Conservation (phyloP, 2,329 filamentous ascomycete genomes). For the Arthrobotrys sphaeroides region DNA sequence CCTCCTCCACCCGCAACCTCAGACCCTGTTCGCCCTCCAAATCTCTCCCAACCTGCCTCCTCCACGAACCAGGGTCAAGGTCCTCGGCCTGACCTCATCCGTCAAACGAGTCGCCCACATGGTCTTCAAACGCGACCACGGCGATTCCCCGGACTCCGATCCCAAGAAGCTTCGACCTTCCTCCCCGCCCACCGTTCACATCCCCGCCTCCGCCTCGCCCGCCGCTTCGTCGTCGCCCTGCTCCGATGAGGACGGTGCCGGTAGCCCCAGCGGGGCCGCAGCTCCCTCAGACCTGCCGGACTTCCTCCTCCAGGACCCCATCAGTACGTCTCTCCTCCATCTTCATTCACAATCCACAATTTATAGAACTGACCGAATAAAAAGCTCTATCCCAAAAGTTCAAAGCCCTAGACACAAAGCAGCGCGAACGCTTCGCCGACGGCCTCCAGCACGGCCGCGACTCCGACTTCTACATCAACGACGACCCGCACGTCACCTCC, state of each 20-base stretch:
- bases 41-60: constrained; percentile 48
- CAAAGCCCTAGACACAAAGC: constrained; percentile 39
- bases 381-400: constrained; percentile 36
- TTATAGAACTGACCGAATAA: neutral
- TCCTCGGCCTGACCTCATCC: constrained; percentile 53
- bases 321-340: constrained; percentile 23
- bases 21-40: constrained; percentile 53
- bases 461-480: constrained; percentile 54
- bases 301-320: constrained; percentile 34
- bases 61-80: constrained; percentile 53
- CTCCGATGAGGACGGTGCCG: constrained; percentile 25
- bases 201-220: constrained; percentile 29
- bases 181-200: constrained; percentile 34
- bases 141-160: constrained; percentile 51
- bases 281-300: constrained; percentile 25
- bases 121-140: constrained; percentile 54
- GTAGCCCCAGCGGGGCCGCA: constrained; percentile 9
- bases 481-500: constrained; percentile 53
- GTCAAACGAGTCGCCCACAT: constrained; percentile 54
- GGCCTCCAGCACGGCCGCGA: constrained; percentile 12
- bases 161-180: constrained; percentile 52
- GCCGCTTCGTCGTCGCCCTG: constrained; percentile 28
- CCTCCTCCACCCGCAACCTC: constrained; percentile 19
- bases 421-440: constrained; percentile 37
- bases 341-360: neutral